Conservation (phyloP, 1,284 basidiomycete genomes). For the Melampsora abietis-canadensis region DNA sequence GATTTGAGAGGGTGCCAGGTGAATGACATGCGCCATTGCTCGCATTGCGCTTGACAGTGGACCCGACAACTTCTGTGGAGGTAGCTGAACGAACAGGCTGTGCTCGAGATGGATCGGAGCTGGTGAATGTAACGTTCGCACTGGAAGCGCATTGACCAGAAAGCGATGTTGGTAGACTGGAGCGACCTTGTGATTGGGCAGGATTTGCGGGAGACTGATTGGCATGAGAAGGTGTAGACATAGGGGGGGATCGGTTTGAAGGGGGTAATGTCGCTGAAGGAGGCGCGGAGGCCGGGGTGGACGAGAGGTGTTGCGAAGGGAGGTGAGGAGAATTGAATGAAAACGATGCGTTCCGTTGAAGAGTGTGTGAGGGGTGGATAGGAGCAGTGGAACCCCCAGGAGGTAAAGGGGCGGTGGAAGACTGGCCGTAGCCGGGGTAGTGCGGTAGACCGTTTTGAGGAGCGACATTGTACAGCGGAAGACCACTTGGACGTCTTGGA, state of each 20-base stretch:
- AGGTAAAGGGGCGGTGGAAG: background rate
- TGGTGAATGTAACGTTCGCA: background rate
- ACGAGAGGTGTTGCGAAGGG: background rate
- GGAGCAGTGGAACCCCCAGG: background rate
- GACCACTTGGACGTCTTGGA: background rate
- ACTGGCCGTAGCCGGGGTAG: background rate
- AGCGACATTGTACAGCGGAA: background rate
- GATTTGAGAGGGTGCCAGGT: background rate
- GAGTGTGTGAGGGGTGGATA: background rate
- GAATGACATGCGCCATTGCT: background rate
- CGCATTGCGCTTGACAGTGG: background rate
- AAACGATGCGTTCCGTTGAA: background rate
- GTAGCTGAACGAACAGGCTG: background rate
- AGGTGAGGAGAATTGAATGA: background rate
- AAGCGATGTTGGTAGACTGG: background rate
- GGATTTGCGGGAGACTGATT: background rate
- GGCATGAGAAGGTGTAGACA: background rate
- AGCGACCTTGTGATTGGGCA: constrained; percentile 3
- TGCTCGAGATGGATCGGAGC: background rate
- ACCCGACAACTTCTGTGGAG: background rate
- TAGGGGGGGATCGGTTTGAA: background rate
- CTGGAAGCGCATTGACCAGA: background rate
- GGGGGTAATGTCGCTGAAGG: constrained; percentile 1
- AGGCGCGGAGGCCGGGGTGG: background rate
- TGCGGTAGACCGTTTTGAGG: background rate